phyloP scores from a whole-genome alignment of 1,139 yeast genomes.

The Suhomyces coccinellae region DNA sequence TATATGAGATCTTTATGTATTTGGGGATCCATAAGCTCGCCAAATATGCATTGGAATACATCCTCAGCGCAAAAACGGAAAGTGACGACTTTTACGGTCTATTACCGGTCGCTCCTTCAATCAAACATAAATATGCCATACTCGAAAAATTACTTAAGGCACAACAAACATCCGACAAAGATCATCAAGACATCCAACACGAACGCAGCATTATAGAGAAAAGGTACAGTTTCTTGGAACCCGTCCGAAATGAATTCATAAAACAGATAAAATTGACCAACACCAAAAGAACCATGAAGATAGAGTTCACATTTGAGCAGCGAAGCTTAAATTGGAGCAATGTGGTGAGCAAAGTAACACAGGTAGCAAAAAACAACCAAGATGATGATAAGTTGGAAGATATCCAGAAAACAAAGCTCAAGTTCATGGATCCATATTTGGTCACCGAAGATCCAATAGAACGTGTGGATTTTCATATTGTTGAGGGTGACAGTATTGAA shows the following conservation, averaged over 20 bases:
- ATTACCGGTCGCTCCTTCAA: slow-evolving; percentile 25
- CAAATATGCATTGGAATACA: slow-evolving; percentile 65
- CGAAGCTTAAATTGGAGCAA: slow-evolving; percentile 24
- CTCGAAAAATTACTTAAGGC: slow-evolving; percentile 1
- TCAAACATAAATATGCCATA: slow-evolving; percentile 12
- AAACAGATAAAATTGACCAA: slow-evolving; percentile 20
- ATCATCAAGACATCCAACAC: slow-evolving; percentile 1
- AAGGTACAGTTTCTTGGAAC: slow-evolving; percentile 28
- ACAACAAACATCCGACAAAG: background rate
- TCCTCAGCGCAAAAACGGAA: slow-evolving; percentile 47
- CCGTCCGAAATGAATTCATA: slow-evolving; percentile 32
- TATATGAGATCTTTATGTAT: slow-evolving; percentile 51
- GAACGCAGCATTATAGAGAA: slow-evolving; percentile 6
- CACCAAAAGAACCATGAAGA: slow-evolving; percentile 9
- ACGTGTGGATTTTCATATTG: slow-evolving; percentile 28
- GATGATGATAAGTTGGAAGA: slow-evolving; percentile 36
- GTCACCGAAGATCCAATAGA: slow-evolving; percentile 52
- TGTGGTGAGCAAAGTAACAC: slow-evolving; percentile 29
- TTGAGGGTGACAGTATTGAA: slow-evolving; percentile 2
- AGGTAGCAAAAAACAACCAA: slow-evolving; percentile 29
- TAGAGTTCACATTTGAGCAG: slow-evolving; percentile 12
- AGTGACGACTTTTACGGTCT: slow-evolving; percentile 48
- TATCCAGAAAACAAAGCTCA: slow-evolving; percentile 35
- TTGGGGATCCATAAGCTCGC: slow-evolving; percentile 54
- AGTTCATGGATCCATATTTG: slow-evolving; percentile 50